Evolutionary conservation across 345 rosid genomes (phyloP), one percentile per base, ranked within the genome.

Genomic region (Gossypium bickii): DNA sequence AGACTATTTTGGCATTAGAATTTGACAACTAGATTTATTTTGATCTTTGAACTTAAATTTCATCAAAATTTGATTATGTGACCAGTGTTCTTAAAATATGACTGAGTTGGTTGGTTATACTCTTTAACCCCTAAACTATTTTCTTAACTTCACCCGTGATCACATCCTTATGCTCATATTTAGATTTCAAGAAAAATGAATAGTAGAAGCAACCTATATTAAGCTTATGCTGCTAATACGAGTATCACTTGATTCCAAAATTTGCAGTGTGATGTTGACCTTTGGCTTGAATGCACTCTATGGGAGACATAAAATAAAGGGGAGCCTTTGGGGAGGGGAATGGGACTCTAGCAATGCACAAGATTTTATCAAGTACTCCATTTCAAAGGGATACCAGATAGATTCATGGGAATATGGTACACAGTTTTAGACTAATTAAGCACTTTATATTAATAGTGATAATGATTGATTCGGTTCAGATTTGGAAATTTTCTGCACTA

Each of bases 331-430:
- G 99, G 98, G 83, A 59, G 98, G 98, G 73, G 89, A 86, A 20
- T 95, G 99, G 99, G 87, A 91, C 87, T 83, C 87, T 47, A 78
- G 64, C 52, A 95, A 93, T 82, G 92, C 97, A 76, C 81, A 70
- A 80, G 92, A 86, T 80, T 86, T 95, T 74, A 85, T 95, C 12
- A 86, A 87, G 68, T 93, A 95, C 80, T 91, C 99, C 1, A 80
- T 91, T 75, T 86, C 92, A 69, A 86, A 86, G 80, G 91, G 96
- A 72, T 84, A 95, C 81, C 74, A 25, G 27, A 88, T 95, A 73
- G 97, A 95, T 78, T 91, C 98, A 56, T 95, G 99, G 99, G 99
- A 95, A 86, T 93, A 87, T 18, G 99, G 99, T 95, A 87, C 27
- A 2, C 66, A 44, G 61, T 61, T 45, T 18, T 59, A 49, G 12